phyloP scores from a whole-genome alignment of 2,329 filamentous ascomycete species.

The Fusarium subtropicale region DNA sequence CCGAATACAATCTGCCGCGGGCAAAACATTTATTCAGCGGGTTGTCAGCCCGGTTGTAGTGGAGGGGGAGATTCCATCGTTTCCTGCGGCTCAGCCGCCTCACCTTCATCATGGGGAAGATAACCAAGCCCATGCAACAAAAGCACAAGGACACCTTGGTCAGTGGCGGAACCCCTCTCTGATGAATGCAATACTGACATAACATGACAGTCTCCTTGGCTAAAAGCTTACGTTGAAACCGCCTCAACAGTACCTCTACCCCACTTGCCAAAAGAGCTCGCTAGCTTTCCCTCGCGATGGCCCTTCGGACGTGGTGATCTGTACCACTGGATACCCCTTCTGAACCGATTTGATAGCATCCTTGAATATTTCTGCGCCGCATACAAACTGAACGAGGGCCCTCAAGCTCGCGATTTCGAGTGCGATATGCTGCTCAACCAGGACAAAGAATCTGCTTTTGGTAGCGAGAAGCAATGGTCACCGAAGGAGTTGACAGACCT shows the following conservation, averaged over 20 bases:
- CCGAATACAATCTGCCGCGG: slow-evolving; percentile 49
- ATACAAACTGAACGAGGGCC: slow-evolving; percentile 83
- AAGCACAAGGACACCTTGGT: slow-evolving; percentile 77
- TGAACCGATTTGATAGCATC: slow-evolving; percentile 93
- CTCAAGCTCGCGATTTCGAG: slow-evolving; percentile 81
- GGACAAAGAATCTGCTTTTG: slow-evolving; percentile 62
- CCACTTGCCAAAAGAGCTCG: slow-evolving; percentile 80
- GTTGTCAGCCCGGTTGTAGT: slow-evolving; percentile 58
- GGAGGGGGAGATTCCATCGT: slow-evolving; percentile 66
- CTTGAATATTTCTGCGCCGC: slow-evolving; percentile 83
- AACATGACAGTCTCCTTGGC: slow-evolving; percentile 79
- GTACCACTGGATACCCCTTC: slow-evolving; percentile 96
- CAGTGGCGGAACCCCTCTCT: slow-evolving; percentile 46
- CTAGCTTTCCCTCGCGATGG: slow-evolving; percentile 88
- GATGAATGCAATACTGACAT: slow-evolving; percentile 44
- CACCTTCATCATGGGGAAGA: slow-evolving; percentile 73
- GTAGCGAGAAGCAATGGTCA: slow-evolving; percentile 60
- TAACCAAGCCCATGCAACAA: slow-evolving; percentile 73
- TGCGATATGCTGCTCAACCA: slow-evolving; percentile 72
- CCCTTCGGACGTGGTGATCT: slow-evolving; percentile 94
- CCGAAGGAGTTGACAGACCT: slow-evolving; percentile 63
- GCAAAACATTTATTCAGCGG: slow-evolving; percentile 56
- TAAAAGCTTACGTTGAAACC: slow-evolving; percentile 81
- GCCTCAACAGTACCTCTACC: slow-evolving; percentile 77
- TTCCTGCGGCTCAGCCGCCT: slow-evolving; percentile 69